phyloP scores from a whole-genome alignment of 331 rosid species.

The Malus hybrid region DNA sequence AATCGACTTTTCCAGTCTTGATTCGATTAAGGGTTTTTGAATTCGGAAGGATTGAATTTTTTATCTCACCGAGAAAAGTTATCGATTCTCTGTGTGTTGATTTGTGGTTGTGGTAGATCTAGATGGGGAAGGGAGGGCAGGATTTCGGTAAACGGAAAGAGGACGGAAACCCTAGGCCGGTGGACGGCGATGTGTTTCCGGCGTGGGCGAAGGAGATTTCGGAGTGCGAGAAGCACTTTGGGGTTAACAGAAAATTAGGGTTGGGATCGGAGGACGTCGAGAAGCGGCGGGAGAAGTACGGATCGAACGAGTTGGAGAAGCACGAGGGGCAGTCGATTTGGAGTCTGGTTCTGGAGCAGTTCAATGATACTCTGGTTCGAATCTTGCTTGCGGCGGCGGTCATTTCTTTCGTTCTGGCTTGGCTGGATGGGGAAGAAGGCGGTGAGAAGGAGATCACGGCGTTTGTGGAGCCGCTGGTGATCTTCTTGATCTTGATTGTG shows the following conservation, averaged over 20 bases:
- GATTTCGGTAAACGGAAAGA: slow-evolving; percentile 36
- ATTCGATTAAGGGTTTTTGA: no score
- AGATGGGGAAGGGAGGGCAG: slow-evolving; percentile 68
- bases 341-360: slow-evolving; percentile 58
- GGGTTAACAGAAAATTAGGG: slow-evolving; percentile 37
- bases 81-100: background rate
- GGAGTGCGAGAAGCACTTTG: slow-evolving; percentile 54
- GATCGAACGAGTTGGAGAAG: slow-evolving; percentile 64
- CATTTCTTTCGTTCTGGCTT: slow-evolving; percentile 64
- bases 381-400: slow-evolving; percentile 72
- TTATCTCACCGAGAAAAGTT: no score
- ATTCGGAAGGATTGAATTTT: no score
- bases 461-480: slow-evolving; percentile 73
- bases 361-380: slow-evolving; percentile 68
- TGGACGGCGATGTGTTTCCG: slow-evolving; percentile 32
- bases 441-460: slow-evolving; percentile 72
- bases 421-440: slow-evolving; percentile 62
- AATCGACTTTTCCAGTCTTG: no score
- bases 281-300: slow-evolving; percentile 39
- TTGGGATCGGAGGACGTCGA: slow-evolving; percentile 37
- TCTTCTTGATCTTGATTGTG: slow-evolving; percentile 64
- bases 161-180: slow-evolving; percentile 2
- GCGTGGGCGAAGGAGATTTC: slow-evolving; percentile 56
- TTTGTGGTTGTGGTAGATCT: slow-evolving; percentile 7
- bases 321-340: slow-evolving; percentile 67